A percentile compares a stretch with the other conserved stretches of the same genome.
phyloP scores from a whole-genome alignment of 2,329 filamentous ascomycete genomes.

The Huntiella bhutanensis region DNA sequence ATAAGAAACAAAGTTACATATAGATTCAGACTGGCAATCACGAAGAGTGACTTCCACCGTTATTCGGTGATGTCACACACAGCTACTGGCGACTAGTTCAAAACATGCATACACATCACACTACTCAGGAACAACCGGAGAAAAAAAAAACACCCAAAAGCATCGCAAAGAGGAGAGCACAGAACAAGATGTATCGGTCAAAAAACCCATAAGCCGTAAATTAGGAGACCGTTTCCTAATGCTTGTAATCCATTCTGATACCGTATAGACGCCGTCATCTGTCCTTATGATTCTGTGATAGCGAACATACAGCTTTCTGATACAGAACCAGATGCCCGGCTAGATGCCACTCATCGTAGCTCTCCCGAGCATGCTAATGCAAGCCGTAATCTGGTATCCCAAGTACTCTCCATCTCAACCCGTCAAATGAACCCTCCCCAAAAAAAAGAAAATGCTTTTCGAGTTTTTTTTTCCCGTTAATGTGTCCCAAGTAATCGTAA shows the following conservation, averaged over 20 bases:
- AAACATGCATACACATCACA: no score
- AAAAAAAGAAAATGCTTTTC: constrained; percentile 11
- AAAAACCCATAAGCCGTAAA: constrained; percentile 11
- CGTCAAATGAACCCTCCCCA: constrained; percentile 14
- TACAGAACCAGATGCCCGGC: constrained; percentile 36
- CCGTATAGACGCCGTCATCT: constrained; percentile 48
- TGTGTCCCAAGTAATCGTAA: constrained; percentile 11
- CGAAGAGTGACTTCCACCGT: neutral
- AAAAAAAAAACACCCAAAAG: neutral
- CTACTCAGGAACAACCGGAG: no score
- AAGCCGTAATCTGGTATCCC: constrained; percentile 16
- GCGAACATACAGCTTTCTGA: constrained; percentile 46
- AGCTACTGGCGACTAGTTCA: neutral
- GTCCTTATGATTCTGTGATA: constrained; percentile 22
- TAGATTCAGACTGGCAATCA: neutral
- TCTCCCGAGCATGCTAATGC: constrained; percentile 22
- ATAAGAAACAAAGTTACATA: neutral
- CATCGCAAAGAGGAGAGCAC: neutral
- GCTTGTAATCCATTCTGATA: constrained; percentile 24
- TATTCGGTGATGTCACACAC: neutral
- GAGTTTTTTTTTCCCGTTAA: constrained; percentile 11
- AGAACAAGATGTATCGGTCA: constrained; percentile 7
- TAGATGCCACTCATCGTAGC: constrained; percentile 29
- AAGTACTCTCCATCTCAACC: constrained; percentile 11
- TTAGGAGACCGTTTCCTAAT: constrained; percentile 12